Evolutionary conservation across 2,329 filamentous ascomycete genomes (phyloP), one percentile per base, ranked within the genome.

Genomic region (Phialocephala subalpina): DNA sequence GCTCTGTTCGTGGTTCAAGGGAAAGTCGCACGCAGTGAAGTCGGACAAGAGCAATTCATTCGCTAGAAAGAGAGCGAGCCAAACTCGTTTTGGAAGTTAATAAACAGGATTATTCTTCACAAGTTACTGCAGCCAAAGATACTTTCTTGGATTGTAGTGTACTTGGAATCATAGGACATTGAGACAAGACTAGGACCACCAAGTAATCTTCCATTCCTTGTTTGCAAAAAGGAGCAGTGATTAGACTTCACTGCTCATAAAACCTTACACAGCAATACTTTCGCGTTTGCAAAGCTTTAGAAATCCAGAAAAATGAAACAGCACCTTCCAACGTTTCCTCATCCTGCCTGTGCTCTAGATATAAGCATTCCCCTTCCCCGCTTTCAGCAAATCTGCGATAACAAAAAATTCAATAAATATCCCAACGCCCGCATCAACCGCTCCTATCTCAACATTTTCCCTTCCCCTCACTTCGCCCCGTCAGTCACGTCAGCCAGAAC

Each of bases 371-470:
- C 12, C 5, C 7, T 53, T 27, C 22, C 49, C 49, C 25, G 49
- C 49, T 53, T 53, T 29, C 25, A 27, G 6, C 29, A 33, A 53
- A 16, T 16, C 18, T 14, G 7, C 1, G 18, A 53, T n/a, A 29
- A 33, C 18, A 18, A 27, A 49, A n/a, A 22, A 47, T 20, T 22
- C 42, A 16, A 53, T 18, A 22, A 53, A 29, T 52, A 52, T 52
- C 25, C 4, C 22, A 49, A 11, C 22, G 11, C 38, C 38, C n/a
- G 22, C 11, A 12, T 49, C 20, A 27, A 20, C 25, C 22, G 25
- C 29, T 33, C 55, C 35, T 40, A 36, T 22, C 55, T 38, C 55
- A 38, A 57, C 55, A 57, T 8, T 38, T 57, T 57, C 55, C 35
- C 55, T 57, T 57, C 55, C 35, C 55, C 55, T 57, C 55, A 57